Evolutionary conservation across 108 stramenopile genomes (phyloP), one percentile per base, ranked within the genome.

Genomic region (Stephanodiscus triporus): DNA sequence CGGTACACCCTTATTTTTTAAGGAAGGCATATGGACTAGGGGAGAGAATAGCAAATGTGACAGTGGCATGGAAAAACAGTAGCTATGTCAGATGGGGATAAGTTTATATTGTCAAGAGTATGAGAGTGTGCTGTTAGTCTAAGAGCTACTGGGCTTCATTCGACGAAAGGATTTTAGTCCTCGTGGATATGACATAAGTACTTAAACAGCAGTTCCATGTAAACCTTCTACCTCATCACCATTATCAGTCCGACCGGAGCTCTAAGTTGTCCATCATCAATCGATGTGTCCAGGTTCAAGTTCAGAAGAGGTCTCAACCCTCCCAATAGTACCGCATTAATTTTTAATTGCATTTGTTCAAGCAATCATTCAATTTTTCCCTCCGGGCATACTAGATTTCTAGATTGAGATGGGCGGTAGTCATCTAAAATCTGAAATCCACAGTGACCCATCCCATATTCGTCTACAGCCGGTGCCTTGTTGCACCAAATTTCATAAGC

Each of bases 381-480:
- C 42, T 11, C 38, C 64, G 1, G 30, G 29, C 20, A 19, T 43
- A n/a, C n/a, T n/a, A n/a, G n/a, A n/a, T n/a, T n/a, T 66, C 40
- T 20, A 69, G 85, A 83, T 62, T 85, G 68, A 14, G 58, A 56
- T 11, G 88, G 85, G 10, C 85, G 77, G 26, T 73, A 82, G 7
- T 61, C 40, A 19, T 80, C 67, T 47, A 86, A 48, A 47, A 83
- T 59, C 50, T 40, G 20, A n/a, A 74, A 61, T 65, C 66, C 62
- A 74, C 36, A 56, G 27, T 13, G 26, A 70, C 49, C 13, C 49
- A 26, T 53, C 19, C 51, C 51, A 53, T 26, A 20, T 53, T 19
- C 51, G 6, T 53, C 20, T 53, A 24, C 6, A 24, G 23, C 26
- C 9, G 53, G 9, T 54, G 9, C 26, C 26, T 54, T 14, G 53